Percentiles rank a stretch among this genome's conserved stretches.
Conservation (phyloP, 768 basidiomycete species). For the Leccinum longicurvipes region DNA sequence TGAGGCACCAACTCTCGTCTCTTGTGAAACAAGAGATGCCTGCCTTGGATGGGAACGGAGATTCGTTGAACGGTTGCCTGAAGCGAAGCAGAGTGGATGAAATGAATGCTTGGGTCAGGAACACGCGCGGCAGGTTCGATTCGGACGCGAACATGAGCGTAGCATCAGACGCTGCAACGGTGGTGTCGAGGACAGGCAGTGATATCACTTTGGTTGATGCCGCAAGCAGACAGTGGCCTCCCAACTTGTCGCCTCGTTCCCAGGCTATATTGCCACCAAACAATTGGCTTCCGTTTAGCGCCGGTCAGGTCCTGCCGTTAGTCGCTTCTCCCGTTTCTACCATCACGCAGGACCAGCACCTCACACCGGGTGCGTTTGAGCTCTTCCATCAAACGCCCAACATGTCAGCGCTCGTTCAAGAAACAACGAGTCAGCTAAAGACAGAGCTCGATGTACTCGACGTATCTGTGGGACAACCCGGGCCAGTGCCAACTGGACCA, state of each 20-base stretch:
- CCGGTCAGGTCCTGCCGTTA: background rate
- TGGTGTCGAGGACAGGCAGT: slow-evolving; percentile 20
- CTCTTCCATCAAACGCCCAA: slow-evolving; percentile 1
- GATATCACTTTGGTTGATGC: slow-evolving; percentile 26
- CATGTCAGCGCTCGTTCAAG: slow-evolving; percentile 2
- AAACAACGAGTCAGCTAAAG: background rate
- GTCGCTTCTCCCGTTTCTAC: slow-evolving; percentile 4
- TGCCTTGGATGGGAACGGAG: background rate
- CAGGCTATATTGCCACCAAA: background rate
- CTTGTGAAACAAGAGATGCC: slow-evolving; percentile 5
- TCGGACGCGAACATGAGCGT: slow-evolving; percentile 9
- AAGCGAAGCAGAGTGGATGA: slow-evolving; percentile 14
- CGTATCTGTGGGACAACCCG: background rate
- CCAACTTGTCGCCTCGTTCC: background rate
- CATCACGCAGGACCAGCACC: background rate
- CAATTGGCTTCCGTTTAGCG: background rate
- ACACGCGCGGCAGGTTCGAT: slow-evolving; percentile 14
- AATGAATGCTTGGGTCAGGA: slow-evolving; percentile 12
- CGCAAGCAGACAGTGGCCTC: background rate
- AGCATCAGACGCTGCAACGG: slow-evolving; percentile 8
- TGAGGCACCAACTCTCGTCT: slow-evolving; percentile 21
- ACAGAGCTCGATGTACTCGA: background rate
- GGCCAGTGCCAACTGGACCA: background rate
- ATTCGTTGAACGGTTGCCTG: background rate
- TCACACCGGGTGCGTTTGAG: background rate